Base-by-base conservation (phyloP, 1,284 basidiomycete genomes). In the Anthracocystis setariae region DNA sequence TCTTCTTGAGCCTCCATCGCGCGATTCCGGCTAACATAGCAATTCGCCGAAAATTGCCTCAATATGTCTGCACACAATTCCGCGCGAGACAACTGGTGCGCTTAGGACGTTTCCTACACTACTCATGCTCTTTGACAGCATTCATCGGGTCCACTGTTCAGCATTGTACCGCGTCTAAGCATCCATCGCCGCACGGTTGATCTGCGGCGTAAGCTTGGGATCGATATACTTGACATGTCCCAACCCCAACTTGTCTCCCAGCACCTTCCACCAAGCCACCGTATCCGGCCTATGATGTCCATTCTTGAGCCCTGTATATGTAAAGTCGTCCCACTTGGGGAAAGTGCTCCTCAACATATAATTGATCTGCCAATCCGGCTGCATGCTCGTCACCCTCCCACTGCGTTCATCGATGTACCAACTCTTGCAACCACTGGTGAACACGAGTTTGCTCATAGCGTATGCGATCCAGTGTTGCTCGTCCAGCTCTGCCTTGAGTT, bases 381-480 rank as follows among this genome's bases (percentile, higher is more conserved):
- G 70, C 46, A 82, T 62, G 25, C 73, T 74, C 2, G 78, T 74
- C 3, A 81, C 71, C 15, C 78, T 46, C 1, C 76, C 78, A 12
- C 62, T 62, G 25, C 55, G 66, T 8, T 57, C 20, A 49, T 82
- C 78, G 39, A 76, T 65, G 65, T 82, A 82, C 80, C 80, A 82
- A 21, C 59, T 55, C 43, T 77, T 75, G 50, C 79, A 80, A 3
- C 64, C 61, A 21, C 45, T 58, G 23, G 60, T 61, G 37, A 78
- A 82, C 18, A 82, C 80, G 37, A 73, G 55, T 13, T 71, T 54
- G 44, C 50, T 38, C 77, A 80, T 80, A 33, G 39, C 23, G 45
- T 73, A 72, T 27, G 73, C 74, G 52, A 82, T 76, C 74, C 74
- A 82, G 38, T 77, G 59, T 63, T 77, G 77, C 49, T 80, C 78